phyloP scores from a whole-genome alignment of 148 eudicot genomes.

The Vaccinium corymbosum region DNA sequence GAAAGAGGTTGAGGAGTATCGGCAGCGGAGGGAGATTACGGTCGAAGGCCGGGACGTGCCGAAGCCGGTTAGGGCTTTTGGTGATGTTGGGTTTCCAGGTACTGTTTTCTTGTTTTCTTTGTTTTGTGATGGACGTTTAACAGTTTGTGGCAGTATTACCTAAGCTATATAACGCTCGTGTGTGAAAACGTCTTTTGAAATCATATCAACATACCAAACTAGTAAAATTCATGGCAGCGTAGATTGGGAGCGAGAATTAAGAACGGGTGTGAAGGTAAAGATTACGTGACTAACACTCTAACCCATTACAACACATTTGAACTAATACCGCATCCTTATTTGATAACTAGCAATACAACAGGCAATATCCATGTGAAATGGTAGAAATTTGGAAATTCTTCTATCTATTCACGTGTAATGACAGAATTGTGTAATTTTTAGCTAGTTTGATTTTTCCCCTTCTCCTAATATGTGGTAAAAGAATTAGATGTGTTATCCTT shows the following conservation, averaged over 20 bases:
- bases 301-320: not conserved
- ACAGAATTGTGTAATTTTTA: not conserved
- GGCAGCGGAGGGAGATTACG: constrained; percentile 69
- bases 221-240: too few relatives aligned
- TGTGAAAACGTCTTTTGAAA: too few relatives aligned
- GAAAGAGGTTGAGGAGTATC: constrained; percentile 64
- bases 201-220: too few relatives aligned
- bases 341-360: not conserved
- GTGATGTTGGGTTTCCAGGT: constrained; percentile 91
- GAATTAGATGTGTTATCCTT: not conserved
- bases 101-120: not conserved
- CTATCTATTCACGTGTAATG: not conserved
- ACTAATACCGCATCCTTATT: not conserved
- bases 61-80: constrained; percentile 70
- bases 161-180: too few relatives aligned
- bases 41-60: constrained; percentile 91
- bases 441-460: not conserved
- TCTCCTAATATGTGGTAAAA: not conserved
- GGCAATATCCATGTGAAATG: not conserved
- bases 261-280: too few relatives aligned
- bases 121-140: not conserved
- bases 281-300: too few relatives aligned
- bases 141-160: not conserved
- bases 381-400: not conserved
- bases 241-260: too few relatives aligned